Base-by-base conservation (phyloP, 2,329 filamentous ascomycete species). In the Clarireedia hainanense region DNA sequence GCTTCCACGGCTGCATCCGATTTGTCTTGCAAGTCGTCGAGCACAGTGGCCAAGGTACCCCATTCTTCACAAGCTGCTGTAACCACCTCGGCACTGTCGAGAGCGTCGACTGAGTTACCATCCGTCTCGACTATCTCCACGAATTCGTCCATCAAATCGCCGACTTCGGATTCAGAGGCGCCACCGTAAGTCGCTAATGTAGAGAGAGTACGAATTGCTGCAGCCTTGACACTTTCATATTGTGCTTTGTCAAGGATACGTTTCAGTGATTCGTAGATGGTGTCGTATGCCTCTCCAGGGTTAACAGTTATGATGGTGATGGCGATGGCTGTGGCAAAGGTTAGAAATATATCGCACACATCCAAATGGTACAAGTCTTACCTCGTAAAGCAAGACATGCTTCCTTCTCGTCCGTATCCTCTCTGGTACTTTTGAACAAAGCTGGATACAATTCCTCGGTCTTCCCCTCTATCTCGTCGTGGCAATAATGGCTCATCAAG, bases 61-160 rank as follows among this genome's bases (percentile, higher is more conserved):
- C 85, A 89, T 64, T 83, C 80, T 66, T 87, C 80, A 6, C 86
- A 74, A 3, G 85, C 83, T 12, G 85, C 84, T 14, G 77, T 75
- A 5, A 89, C 85, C 4, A 84, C 77, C 26, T 75, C 74, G 1
- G 75, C 75, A 60, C 82, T 79, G 60, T 89, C 85, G 40, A 75
- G 73, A 4, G 84, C 84, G 24, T 80, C 80, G 36, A 87, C 74
- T 1, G 78, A 81, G 46, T 78, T 74, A 2, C 86, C 86, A 62
- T 89, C 85, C 0, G 83, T 84, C 48, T 84, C 81, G 34, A 85
- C 73, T 49, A 89, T 85, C 60, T 88, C 85, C 17, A 88, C 71
- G 52, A 87, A 73, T 52, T 81, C 81, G 0, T 79, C 78, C 83
- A 89, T 86, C 55, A 84, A 75, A 12, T 85, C 79, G 48, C 80